Base-by-base conservation (phyloP, 805 yeast species). In the Zygoascus ofunaensis region DNA sequence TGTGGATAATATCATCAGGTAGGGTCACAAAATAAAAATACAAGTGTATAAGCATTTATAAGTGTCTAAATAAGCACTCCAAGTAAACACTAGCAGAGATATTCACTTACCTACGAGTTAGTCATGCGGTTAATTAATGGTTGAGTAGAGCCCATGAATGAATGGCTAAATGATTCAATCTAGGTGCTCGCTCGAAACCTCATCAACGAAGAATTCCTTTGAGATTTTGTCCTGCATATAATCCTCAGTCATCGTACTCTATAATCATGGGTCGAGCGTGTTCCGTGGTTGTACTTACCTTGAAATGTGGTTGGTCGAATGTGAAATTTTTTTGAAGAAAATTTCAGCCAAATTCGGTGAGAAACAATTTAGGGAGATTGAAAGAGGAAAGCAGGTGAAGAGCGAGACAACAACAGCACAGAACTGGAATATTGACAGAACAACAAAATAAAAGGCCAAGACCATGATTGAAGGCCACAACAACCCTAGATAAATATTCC, bases 171-270 rank as follows among this genome's bases (percentile, higher is more conserved):
- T n/a, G n/a, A n/a, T n/a, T n/a, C 39, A 14, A 17, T 36, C 21
- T 19, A 36, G 7, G n/a, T 7, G 5, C 5, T 10, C 7, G 26
- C 14, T 10, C 42, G 50, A 46, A 39, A 51, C 65, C 71, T 78
- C 83, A 77, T 77, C 77, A 78, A 77, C 84, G 83, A 77, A 78
- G 83, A 78, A 78, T 78, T 77, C 82, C 82, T 76, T 67, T 65
- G 63, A 62, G 68, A 66, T 67, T 50, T 68, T 56, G 80, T 78
- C 83, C 83, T 78, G 83, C 83, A 78, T 78, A 66, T 76, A 74
- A 73, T 77, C 82, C 82, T 78, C 82, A 76, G 84, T 59, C 58
- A 24, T 10, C 21, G 34, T 17, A 22, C 37, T 17, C 44, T 43
- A 41, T 49, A 48, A 49, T 49, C 50, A 48, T 40, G 23, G 41